Evolutionary conservation across 2,329 filamentous ascomycete genomes (phyloP), one percentile per base, ranked within the genome.

Genomic region (Colletotrichum higginsianum): DNA sequence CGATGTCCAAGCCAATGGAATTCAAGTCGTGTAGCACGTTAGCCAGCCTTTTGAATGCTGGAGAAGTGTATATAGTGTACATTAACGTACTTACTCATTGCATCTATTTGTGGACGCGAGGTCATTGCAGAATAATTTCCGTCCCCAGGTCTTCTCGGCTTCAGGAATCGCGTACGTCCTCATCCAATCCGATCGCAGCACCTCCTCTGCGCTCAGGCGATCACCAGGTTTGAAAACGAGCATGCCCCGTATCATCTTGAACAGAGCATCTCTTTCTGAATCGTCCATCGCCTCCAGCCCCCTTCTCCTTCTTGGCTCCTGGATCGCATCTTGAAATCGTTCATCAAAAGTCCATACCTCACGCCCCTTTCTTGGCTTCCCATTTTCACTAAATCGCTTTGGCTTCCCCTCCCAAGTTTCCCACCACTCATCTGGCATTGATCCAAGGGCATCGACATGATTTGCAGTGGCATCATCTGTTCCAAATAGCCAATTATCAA

Each of bases 391-490:
- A n/a, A 73, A 75, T 4, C 38, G 55, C 42, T 72, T 71, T 6
- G 56, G 40, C 67, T 62, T 62, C 52, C 42, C 55, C 9, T 71
- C 67, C 73, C 70, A 73, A 13, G 40, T 52, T 30, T 69, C 61
- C 73, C 63, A 75, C 73, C 71, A 74, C 46, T 73, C 60, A 12
- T 47, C 47, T 1, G 71, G 73, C 58, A 75, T 55, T 8, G 72
- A 57, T 46, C 81, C 79, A 70, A 80, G 77, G 16, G 75, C 66
- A 73, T 80, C 78, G 52, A 82, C 75, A 60, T 79, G 78, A 67
- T 81, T 75, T 15, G 74, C 70, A 21, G 76, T 78, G 30, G 79
- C 77, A 21, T 78, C 75, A 49, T 81, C 78, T 56, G 76, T 74
- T 1, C 74, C 75, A 4, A 76, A 73, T 13, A 80, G 66, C 77